Conservation (phyloP, 129 eudicot species). For the Ambrosia artemisiifolia region DNA sequence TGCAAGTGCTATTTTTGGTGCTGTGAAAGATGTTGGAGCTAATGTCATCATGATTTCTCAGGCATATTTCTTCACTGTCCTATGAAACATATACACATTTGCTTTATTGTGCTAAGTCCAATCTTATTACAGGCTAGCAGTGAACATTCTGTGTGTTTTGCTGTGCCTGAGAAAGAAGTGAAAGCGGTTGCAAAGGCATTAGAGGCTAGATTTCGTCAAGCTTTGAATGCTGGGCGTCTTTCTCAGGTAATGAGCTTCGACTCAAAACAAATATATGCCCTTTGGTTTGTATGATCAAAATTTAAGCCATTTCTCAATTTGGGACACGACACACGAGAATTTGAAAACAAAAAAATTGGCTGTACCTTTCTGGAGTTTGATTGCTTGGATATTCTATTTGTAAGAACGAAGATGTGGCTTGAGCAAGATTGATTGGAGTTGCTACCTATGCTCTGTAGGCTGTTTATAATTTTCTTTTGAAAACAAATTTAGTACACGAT, state of each 20-base stretch:
- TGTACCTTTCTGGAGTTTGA: constrained; percentile 3
- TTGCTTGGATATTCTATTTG: neutral
- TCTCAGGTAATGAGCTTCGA: constrained; percentile 64
- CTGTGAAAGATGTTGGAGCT: constrained; percentile 96
- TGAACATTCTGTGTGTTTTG: constrained; percentile 99
- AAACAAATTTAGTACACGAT: neutral
- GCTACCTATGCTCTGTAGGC: neutral
- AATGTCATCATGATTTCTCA: constrained; percentile 97
- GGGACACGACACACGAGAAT: neutral
- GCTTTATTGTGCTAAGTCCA: constrained; percentile 1
- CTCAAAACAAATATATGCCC: neutral
- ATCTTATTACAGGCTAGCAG: constrained; percentile 74
- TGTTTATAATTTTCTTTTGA: neutral
- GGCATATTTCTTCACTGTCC: constrained; percentile 37
- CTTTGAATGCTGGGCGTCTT: constrained; percentile 88
- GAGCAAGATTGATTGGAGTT: constrained; percentile 2
- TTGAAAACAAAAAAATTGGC: neutral
- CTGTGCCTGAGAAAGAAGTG: constrained; percentile 96
- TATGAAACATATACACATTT: neutral
- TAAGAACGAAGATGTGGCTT: neutral
- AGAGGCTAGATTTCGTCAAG: constrained; percentile 86
- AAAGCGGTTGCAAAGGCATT: constrained; percentile 83
- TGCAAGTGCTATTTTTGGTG: constrained; percentile 90
- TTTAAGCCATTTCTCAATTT: neutral
- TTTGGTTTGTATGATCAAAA: neutral